phyloP scores from a whole-genome alignment of 345 rosid genomes.

The Eucalyptus pauciflora region DNA sequence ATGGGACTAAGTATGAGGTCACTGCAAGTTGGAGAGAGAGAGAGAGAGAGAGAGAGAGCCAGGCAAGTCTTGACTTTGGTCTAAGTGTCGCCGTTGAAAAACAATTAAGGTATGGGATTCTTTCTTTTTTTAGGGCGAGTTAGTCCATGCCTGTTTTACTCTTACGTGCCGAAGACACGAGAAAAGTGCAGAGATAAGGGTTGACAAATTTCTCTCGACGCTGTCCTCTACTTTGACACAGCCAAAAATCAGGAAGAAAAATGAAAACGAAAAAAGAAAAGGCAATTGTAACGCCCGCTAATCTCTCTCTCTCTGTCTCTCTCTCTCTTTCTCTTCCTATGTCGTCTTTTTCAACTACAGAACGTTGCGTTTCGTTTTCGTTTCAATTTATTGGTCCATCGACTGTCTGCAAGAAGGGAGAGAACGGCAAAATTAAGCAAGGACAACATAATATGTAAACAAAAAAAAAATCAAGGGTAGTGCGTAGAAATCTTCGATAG shows the following conservation, averaged over 20 bases:
- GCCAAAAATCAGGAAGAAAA: not conserved
- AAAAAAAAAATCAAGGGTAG: not conserved
- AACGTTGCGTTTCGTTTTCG: not conserved
- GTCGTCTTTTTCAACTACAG: not conserved
- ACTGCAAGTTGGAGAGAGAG: not conserved
- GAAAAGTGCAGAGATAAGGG: not conserved
- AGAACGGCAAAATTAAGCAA: not conserved
- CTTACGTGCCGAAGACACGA: not conserved
- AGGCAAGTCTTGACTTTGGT: not conserved
- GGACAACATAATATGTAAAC: not conserved
- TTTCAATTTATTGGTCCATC: not conserved
- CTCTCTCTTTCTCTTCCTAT: not conserved
- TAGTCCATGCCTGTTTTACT: not conserved
- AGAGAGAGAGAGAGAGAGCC: not conserved
- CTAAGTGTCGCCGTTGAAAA: not conserved
- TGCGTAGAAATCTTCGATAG: not conserved
- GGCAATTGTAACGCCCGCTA: not conserved
- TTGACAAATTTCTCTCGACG: not conserved
- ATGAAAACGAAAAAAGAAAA: not conserved
- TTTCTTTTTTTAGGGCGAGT: not conserved
- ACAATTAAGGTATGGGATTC: not conserved
- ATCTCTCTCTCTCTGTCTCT: not conserved
- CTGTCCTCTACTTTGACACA: not conserved
- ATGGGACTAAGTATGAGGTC: not conserved
- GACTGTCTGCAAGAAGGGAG: not conserved